phyloP scores from a whole-genome alignment of 2,329 filamentous ascomycete genomes.

The Penicillium olsonii region DNA sequence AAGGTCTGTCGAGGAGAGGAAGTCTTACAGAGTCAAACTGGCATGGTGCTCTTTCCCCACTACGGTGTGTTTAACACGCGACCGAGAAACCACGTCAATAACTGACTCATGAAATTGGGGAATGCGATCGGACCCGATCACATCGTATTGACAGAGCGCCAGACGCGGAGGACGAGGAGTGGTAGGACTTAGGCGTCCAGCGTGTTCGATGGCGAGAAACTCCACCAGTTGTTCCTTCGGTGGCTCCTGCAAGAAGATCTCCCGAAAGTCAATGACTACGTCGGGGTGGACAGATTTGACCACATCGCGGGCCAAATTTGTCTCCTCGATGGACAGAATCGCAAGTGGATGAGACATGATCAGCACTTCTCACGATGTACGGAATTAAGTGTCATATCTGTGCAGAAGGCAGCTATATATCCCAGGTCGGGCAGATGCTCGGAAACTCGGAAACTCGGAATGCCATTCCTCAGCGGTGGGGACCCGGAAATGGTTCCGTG shows the following conservation, averaged over 20 bases:
- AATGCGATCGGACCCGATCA: slow-evolving; percentile 54
- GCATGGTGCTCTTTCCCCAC: slow-evolving; percentile 53
- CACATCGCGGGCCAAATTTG: slow-evolving; percentile 37
- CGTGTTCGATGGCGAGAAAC: slow-evolving; percentile 53
- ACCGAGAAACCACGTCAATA: slow-evolving; percentile 48
- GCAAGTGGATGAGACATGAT: slow-evolving; percentile 35
- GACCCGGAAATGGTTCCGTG: slow-evolving; percentile 6
- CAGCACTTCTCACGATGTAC: background rate
- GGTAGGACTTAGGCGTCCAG: slow-evolving; percentile 39
- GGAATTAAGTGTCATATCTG: background rate
- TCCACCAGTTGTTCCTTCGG: slow-evolving; percentile 50
- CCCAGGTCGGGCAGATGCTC: background rate
- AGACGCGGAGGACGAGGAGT: slow-evolving; percentile 51
- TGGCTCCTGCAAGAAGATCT: slow-evolving; percentile 55
- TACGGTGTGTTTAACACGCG: slow-evolving; percentile 47
- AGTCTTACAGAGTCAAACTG: slow-evolving; percentile 46
- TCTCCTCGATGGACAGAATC: slow-evolving; percentile 37
- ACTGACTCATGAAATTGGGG: slow-evolving; percentile 58
- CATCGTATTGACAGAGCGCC: slow-evolving; percentile 59
- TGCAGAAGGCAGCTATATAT: background rate
- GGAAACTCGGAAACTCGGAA: slow-evolving; percentile 6
- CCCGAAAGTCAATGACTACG: slow-evolving; percentile 47
- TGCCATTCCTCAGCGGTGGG: background rate
- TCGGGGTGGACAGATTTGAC: slow-evolving; percentile 31
- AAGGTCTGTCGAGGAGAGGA: background rate